These are phyloP conservation scores for Mallotus repandus DNA, from an alignment of 441 rosid species.

Conservation along the genomic window DNA sequence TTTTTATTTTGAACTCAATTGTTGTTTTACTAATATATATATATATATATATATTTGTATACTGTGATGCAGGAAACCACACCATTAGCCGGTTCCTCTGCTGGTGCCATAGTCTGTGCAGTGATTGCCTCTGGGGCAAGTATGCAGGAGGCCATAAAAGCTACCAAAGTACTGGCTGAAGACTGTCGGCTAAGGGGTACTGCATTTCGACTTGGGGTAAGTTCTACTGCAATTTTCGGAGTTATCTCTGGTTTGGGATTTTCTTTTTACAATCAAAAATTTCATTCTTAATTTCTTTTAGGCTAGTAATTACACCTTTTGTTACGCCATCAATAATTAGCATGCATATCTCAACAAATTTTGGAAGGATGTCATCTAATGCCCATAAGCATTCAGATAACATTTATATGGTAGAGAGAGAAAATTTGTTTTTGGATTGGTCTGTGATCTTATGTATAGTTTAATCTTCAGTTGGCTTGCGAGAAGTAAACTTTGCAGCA, in stretches of 20 bases:
- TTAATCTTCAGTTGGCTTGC: neutral
- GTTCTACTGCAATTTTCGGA: constrained; percentile 7
- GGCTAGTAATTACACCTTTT: neutral
- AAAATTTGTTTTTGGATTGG: neutral
- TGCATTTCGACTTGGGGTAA: constrained; percentile 96
- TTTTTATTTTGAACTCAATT: neutral
- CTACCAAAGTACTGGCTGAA: constrained; percentile 71
- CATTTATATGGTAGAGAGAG: neutral
- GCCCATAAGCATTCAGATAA: neutral
- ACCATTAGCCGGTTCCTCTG: constrained; percentile 92
- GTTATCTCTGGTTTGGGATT: neutral
- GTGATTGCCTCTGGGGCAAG: constrained; percentile 83
- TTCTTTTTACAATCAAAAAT: neutral
- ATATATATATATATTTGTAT: neutral
- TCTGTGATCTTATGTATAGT: neutral
- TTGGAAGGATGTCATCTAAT: neutral
- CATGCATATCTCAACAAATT: neutral
- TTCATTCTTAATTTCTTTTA: neutral
- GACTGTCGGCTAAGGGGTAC: constrained; percentile 84
- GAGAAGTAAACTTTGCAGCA: constrained; percentile 1
- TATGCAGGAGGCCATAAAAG: constrained; percentile 69
- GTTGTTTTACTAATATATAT: neutral
- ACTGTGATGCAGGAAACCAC: constrained; percentile 65
- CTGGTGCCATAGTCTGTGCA: constrained; percentile 91
- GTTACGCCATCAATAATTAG: too few relatives aligned